These are phyloP conservation scores for Candida montana DNA, from an alignment of 805 yeast species.

Conservation along the genomic window DNA sequence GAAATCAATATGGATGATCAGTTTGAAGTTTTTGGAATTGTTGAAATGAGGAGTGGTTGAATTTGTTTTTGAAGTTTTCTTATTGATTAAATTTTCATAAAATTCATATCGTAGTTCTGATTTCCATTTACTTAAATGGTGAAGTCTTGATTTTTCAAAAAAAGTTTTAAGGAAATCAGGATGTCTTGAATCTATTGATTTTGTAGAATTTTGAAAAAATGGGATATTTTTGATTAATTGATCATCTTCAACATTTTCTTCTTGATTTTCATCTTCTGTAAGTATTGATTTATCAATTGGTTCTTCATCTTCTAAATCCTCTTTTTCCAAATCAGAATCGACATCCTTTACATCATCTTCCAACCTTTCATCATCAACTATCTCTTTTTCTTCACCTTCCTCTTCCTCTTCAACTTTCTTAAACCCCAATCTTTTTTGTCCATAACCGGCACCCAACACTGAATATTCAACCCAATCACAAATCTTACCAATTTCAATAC, in stretches of 20 bases:
- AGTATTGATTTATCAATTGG: not conserved
- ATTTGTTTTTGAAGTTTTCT: not conserved
- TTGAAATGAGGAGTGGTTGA: not conserved
- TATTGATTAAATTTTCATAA: constrained; percentile 10
- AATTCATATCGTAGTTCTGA: constrained; percentile 62
- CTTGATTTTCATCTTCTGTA: too few species aligned
- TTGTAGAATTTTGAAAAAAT: not conserved
- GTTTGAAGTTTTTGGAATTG: constrained; percentile 8
- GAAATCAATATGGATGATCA: constrained; percentile 79
- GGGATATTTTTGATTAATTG: not conserved
- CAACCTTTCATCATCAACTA: not conserved
- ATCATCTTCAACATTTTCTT: too few species aligned
- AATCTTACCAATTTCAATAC: constrained; percentile 41
- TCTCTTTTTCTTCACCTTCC: constrained; percentile 1
- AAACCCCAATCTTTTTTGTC: constrained; percentile 34
- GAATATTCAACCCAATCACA: constrained; percentile 70
- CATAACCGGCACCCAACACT: constrained; percentile 46
- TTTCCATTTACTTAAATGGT: constrained; percentile 86
- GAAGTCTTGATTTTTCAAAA: constrained; percentile 78
- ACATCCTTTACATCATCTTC: constrained; percentile 7
- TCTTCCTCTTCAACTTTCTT: constrained; percentile 5
- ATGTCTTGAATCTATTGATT: constrained; percentile 54
- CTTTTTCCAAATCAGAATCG: constrained; percentile 10
- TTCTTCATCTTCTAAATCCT: constrained; percentile 3
- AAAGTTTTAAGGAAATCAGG: constrained; percentile 70